Evolutionary conservation across 225 moss, liverwort and hornwort genomes (phyloP), one percentile per base, ranked within the genome.

Genomic region (Polytrichum formosum): DNA sequence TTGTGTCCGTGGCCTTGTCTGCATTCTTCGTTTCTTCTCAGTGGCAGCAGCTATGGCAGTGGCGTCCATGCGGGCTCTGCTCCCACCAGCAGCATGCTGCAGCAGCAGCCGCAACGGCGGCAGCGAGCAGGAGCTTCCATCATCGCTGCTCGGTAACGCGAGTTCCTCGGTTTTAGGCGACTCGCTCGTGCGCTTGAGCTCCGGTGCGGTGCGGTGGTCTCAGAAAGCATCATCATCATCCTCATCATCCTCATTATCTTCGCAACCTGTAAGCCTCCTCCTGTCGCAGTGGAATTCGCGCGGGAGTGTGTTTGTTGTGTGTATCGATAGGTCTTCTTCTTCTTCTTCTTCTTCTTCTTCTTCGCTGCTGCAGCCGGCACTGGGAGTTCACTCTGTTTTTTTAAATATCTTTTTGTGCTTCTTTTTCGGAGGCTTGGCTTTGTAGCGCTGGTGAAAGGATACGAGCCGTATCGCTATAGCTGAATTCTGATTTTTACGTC

Each of bases 161-260:
- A 37, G 46, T 8, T 69, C 76, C 67, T 85, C 79, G 18, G 63
- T 63, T 27, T 84, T 78, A 31, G 82, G 82, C 5, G 77, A 80
- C 13, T 30, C 76, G 28, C 53, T 55, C 6, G 33, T 86, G 64
- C 73, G 70, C 70, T 70, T 61, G 26, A 53, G 64, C 37, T 58
- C 1, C 8, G 26, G 67, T 63, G 19, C 18, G 8, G 13, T 69
- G 74, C 75, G 79, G 37, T 30, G 69, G 55, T 54, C 64, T 72
- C 75, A 64, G 28, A 74, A 69, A 56, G 33, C 67, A 37, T n/a
- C 25, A 1, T 25, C 25, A 1, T 25, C 25, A 25, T 26, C 26
- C 26, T 46, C 46, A 10, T 46, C 37, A 10, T 37, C 10, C 10
- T 37, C 37, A 9, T 37, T 4, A 46, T 19, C 13, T 18, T 75